A percentile compares a stretch with the other conserved stretches of the same genome.
phyloP scores from a whole-genome alignment of 768 basidiomycete genomes.

The Serendipita sp. region DNA sequence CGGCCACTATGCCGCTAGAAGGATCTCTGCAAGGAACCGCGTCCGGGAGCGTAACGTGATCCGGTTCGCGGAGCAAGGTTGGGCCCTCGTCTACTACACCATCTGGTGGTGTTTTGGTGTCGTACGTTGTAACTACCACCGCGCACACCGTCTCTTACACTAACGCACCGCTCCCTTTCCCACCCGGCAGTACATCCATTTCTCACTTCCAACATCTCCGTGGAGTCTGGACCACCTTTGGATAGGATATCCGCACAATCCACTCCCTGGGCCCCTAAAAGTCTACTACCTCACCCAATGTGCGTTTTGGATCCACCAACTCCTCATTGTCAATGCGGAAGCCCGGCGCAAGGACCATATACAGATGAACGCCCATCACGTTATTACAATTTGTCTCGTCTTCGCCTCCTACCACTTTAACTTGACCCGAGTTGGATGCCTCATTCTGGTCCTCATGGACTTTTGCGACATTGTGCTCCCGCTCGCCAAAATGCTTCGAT shows the following conservation, averaged over 20 bases:
- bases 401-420: conserved; percentile 62
- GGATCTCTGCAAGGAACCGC: conserved; percentile 20
- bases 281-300: conserved; percentile 77
- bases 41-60: conserved; percentile 56
- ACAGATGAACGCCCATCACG: conserved; percentile 94
- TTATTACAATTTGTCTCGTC: conserved; percentile 75
- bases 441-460: conserved; percentile 89
- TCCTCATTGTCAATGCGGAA: conserved; percentile 86
- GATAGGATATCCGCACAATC: conserved; percentile 68
- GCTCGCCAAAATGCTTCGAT: conserved; percentile 90
- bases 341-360: conserved; percentile 80
- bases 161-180: conserved; percentile 11
- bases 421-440: conserved; percentile 76
- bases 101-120: conserved; percentile 63
- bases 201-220: conserved; percentile 47
- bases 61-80: conserved; percentile 92
- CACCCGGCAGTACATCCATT: conserved; percentile 59
- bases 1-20: neutral
- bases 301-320: conserved; percentile 84
- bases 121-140: conserved; percentile 36
- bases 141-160: conserved; percentile 1
- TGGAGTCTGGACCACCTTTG: conserved; percentile 55
- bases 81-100: conserved; percentile 70
- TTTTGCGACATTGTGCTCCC: conserved; percentile 85
- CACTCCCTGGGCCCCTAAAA: conserved; percentile 68